These are phyloP conservation scores for Thalassiosira hispida DNA, from an alignment of 352 stramenopile species.

Conservation along the genomic window DNA sequence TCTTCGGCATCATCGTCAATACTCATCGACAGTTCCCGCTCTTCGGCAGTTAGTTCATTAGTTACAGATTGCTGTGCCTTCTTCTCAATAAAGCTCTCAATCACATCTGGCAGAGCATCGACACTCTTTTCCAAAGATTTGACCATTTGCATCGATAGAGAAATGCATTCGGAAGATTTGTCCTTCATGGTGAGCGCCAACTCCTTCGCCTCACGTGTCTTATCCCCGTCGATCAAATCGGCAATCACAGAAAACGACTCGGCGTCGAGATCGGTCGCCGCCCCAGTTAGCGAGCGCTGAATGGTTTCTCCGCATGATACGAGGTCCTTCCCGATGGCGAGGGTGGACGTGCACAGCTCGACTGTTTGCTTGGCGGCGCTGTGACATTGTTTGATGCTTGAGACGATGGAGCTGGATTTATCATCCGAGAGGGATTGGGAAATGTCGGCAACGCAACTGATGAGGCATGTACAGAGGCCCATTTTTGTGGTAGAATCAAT, in stretches of 20 bases:
- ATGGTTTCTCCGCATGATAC: conserved; percentile 29
- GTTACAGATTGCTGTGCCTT: conserved; percentile 25
- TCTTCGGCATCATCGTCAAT: conserved; percentile 26
- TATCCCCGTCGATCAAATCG: conserved; percentile 49
- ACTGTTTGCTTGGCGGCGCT: conserved; percentile 27
- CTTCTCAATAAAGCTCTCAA: conserved; percentile 40
- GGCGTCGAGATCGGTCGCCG: conserved; percentile 21
- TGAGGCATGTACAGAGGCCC: conserved; percentile 10
- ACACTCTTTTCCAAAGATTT: conserved; percentile 28
- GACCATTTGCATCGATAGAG: conserved; percentile 38
- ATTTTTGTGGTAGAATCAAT: too few relatives aligned
- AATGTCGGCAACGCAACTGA: neutral
- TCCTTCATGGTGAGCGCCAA: conserved; percentile 37
- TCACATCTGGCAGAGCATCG: conserved; percentile 28
- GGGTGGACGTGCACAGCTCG: conserved; percentile 32
- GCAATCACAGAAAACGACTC: conserved; percentile 38
- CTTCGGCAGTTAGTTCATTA: conserved; percentile 19
- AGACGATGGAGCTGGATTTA: neutral
- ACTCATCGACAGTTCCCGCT: conserved; percentile 11
- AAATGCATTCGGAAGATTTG: conserved; percentile 33
- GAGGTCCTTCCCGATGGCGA: conserved; percentile 15
- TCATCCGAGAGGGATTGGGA: neutral
- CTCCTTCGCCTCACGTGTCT: conserved; percentile 5
- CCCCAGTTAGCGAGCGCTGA: conserved; percentile 20
- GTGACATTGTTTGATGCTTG: conserved; percentile 29